Percentiles rank a stretch among this genome's conserved stretches.
Evolutionary conservation across 129 eudicot species (phyloP).

Genomic region (Lonicera japonica): DNA sequence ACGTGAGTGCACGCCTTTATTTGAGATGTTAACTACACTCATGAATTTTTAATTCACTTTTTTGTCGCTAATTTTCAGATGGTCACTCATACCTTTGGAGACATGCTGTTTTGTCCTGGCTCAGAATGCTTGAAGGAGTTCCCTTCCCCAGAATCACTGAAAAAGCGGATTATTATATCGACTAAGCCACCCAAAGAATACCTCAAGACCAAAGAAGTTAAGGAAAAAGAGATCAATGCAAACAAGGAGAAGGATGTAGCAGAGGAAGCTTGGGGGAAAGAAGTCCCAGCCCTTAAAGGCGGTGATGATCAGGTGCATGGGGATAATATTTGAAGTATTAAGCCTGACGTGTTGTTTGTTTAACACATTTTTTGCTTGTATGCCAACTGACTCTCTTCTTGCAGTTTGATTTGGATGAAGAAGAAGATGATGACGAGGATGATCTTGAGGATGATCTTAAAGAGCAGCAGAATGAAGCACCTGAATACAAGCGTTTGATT

Average conservation of each 20-base stretch:
- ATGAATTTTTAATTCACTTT: constrained; percentile 5
- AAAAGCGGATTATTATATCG: constrained; percentile 59
- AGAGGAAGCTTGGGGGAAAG: constrained; percentile 65
- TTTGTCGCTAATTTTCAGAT: constrained; percentile 38
- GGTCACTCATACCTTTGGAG: constrained; percentile 78
- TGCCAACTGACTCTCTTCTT: constrained; percentile 9
- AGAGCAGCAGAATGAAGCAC: constrained; percentile 47
- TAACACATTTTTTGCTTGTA: neutral
- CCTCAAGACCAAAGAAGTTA: constrained; percentile 39
- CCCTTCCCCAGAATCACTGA: constrained; percentile 69
- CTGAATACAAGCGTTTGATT: constrained; percentile 71
- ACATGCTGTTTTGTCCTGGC: constrained; percentile 59
- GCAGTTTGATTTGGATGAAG: constrained; percentile 37
- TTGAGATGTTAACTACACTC: neutral
- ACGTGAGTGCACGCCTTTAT: constrained; percentile 33
- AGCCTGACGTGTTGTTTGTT: neutral
- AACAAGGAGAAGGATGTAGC: constrained; percentile 36
- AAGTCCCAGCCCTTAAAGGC: constrained; percentile 35
- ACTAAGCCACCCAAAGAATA: constrained; percentile 93
- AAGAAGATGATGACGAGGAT: constrained; percentile 37
- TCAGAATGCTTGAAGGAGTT: constrained; percentile 58
- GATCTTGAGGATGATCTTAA: constrained; percentile 45
- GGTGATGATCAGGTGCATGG: constrained; percentile 42
- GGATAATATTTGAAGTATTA: neutral
- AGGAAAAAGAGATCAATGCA: constrained; percentile 23